phyloP scores from a whole-genome alignment of 352 stramenopile genomes.

The Hyaloperonospora brassicae region DNA sequence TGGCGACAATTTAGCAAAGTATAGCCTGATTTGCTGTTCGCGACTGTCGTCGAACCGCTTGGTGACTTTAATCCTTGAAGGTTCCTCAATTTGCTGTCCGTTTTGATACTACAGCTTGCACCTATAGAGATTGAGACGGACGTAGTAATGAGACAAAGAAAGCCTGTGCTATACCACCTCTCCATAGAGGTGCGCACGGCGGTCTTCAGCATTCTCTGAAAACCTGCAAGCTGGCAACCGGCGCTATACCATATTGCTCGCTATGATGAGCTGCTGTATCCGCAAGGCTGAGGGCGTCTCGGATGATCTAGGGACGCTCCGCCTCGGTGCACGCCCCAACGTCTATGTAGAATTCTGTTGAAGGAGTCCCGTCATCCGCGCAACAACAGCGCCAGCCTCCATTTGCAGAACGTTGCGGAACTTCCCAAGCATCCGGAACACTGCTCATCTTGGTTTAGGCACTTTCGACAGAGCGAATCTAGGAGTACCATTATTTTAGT shows the following conservation, averaged over 20 bases:
- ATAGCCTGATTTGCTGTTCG: background rate
- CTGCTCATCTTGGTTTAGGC: too few relatives aligned
- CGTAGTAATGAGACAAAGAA: background rate
- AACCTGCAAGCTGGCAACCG: background rate
- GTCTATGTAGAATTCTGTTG: background rate
- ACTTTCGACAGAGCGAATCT: too few relatives aligned
- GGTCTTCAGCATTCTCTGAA: background rate
- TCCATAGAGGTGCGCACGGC: background rate
- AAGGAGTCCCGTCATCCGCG: too few relatives aligned
- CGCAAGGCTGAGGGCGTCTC: background rate
- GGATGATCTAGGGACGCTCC: background rate
- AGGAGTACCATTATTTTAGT: too few relatives aligned
- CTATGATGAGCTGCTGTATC: background rate
- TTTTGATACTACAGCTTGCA: background rate
- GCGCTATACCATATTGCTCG: background rate
- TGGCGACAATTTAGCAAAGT: background rate
- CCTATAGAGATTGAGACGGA: background rate
- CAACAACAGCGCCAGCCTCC: too few relatives aligned
- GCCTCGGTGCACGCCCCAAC: background rate
- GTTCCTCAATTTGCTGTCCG: background rate
- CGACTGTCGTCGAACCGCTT: conserved; percentile 1
- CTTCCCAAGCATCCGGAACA: too few relatives aligned
- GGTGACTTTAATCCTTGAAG: background rate
- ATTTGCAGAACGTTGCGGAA: too few relatives aligned
- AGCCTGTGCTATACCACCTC: background rate